Conservation (phyloP, 306 rosid species). For the Phaseolus lunatus region DNA sequence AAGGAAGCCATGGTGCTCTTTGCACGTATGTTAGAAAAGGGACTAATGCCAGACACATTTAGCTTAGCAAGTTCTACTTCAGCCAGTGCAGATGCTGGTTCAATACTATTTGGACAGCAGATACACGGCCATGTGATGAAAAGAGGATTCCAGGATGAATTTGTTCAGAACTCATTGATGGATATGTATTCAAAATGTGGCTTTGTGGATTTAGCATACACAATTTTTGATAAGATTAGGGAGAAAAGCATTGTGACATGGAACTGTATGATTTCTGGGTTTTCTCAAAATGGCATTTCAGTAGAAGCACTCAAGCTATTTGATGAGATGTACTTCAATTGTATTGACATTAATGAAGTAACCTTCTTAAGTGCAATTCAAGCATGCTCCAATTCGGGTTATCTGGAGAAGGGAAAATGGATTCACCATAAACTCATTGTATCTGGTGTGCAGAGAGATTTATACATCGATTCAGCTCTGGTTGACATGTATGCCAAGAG, state of each 20-base stretch:
- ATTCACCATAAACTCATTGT: constrained; percentile 80
- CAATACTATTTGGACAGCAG: constrained; percentile 70
- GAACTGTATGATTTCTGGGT: constrained; percentile 89
- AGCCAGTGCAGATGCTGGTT: constrained; percentile 71
- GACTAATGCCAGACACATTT: constrained; percentile 79
- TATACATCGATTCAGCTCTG: constrained; percentile 71
- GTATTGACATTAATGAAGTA: constrained; percentile 68
- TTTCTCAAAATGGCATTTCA: constrained; percentile 76
- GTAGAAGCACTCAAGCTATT: constrained; percentile 75
- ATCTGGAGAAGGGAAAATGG: constrained; percentile 88
- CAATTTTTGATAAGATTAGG: constrained; percentile 57
- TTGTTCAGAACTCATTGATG: constrained; percentile 79
- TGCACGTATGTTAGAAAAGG: constrained; percentile 56
- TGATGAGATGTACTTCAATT: constrained; percentile 65
- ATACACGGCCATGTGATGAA: constrained; percentile 73
- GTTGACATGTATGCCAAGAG: constrained; percentile 90
- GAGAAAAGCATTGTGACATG: constrained; percentile 70
- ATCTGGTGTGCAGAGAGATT: constrained; percentile 58
- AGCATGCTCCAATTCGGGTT: constrained; percentile 88
- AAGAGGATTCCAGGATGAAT: constrained; percentile 70
- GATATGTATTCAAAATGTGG: constrained; percentile 94
- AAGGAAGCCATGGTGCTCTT: constrained; percentile 65
- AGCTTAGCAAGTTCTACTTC: constrained; percentile 85
- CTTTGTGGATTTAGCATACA: constrained; percentile 61
- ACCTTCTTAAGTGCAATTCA: constrained; percentile 81